Conservation (phyloP, 2,329 filamentous ascomycete species). For the Colletotrichum sp. region DNA sequence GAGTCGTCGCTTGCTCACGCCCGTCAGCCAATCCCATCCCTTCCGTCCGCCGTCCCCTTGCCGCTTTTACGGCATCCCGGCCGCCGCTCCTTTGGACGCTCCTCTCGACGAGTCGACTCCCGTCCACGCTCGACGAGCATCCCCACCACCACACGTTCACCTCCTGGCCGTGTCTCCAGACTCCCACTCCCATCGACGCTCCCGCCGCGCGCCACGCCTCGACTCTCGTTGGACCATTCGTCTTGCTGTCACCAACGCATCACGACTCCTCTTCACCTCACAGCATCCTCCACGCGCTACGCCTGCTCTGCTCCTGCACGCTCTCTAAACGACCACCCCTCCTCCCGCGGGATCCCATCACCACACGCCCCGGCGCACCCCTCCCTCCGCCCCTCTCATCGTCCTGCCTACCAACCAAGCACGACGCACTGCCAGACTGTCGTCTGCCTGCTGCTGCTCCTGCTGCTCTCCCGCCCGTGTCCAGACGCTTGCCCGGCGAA, state of each 20-base stretch:
- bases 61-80: constrained; percentile 24
- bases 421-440: background rate
- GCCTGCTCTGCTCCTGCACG: background rate
- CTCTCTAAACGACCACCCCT: background rate
- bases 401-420: constrained; percentile 5
- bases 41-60: constrained; percentile 17
- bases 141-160: constrained; percentile 10
- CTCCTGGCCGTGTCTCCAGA: constrained; percentile 9
- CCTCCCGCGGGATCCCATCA: constrained; percentile 6
- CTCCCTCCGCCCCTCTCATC: constrained; percentile 13
- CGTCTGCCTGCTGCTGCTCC: constrained; percentile 8
- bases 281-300: constrained; percentile 21
- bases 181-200: constrained; percentile 6
- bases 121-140: background rate
- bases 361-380: constrained; percentile 7
- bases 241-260: constrained; percentile 14
- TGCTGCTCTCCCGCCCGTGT: constrained; percentile 5
- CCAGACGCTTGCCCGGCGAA: constrained; percentile 11
- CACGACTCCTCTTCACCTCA: constrained; percentile 19
- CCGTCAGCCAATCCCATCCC: constrained; percentile 16
- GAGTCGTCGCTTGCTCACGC: constrained; percentile 29
- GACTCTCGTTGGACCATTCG: constrained; percentile 18
- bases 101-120: background rate
- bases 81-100: background rate
- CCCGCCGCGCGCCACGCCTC: constrained; percentile 21